Evolutionary conservation across 2,329 filamentous ascomycete genomes (phyloP).

Genomic region (Fusarium verrucosum): DNA sequence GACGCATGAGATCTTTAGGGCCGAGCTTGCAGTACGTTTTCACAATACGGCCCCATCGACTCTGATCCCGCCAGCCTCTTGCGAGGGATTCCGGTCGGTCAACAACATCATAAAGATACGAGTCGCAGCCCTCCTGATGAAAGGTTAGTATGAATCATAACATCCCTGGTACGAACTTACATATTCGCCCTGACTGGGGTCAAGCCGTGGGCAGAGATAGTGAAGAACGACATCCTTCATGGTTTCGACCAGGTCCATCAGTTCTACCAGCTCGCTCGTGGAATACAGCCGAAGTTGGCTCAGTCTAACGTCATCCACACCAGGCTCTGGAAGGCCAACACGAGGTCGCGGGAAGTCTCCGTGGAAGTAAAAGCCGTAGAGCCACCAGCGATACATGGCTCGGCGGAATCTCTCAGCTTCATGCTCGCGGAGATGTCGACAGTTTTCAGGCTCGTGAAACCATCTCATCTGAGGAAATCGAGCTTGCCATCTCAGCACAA

Average conservation of each 20-base stretch:
- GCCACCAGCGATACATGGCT: constrained; percentile 64
- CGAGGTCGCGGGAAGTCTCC: constrained; percentile 53
- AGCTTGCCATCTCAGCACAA: constrained; percentile 53
- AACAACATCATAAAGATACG: constrained; percentile 37
- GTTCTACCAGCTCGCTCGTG: constrained; percentile 56
- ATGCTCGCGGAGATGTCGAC: constrained; percentile 54
- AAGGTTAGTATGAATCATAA: constrained; percentile 3
- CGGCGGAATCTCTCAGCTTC: constrained; percentile 60
- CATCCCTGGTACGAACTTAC: constrained; percentile 43
- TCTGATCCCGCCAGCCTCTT: constrained; percentile 51
- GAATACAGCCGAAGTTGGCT: constrained; percentile 57
- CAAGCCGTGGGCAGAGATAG: constrained; percentile 58
- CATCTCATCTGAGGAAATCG: constrained; percentile 57
- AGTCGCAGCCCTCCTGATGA: constrained; percentile 31
- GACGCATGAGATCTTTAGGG: constrained; percentile 59
- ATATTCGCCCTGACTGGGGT: constrained; percentile 47
- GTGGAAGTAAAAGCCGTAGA: constrained; percentile 63
- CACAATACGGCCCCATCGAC: constrained; percentile 52
- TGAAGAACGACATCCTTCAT: constrained; percentile 56
- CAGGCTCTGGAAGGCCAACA: constrained; percentile 51
- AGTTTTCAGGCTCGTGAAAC: constrained; percentile 57
- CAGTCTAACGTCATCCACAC: constrained; percentile 53
- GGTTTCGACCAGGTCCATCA: constrained; percentile 57
- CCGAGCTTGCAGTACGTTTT: constrained; percentile 61
- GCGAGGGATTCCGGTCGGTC: constrained; percentile 47